Base-by-base conservation (phyloP, 108 stramenopile genomes). In the Nitzschia inconspicua region DNA sequence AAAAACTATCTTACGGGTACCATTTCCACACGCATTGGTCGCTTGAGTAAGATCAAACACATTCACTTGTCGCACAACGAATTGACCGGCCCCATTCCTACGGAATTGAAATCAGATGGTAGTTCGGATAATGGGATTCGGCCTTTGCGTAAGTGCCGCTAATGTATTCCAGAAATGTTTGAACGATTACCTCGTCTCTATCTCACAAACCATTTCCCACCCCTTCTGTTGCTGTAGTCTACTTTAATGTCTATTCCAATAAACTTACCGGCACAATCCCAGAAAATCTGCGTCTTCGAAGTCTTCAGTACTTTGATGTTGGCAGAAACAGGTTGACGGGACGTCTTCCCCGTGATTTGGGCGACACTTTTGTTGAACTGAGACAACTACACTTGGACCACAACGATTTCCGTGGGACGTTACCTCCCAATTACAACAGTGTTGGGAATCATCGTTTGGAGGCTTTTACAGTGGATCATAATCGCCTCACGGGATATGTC, bases 391-490 rank as follows among this genome's bases (percentile, higher is more conserved):
- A 73, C 36, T 37, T 79, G 18, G 68, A 78, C 35, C 58, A 76
- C 61, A 83, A 83, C 48, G 27, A 61, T 20, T 73, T 83, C 10
- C 29, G 25, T 16, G 82, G 82, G 6, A 57, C 58, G 1, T 23
- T 83, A 14, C 75, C 78, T 10, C 22, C 23, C 10, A 48, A 20
- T 28, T 79, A 64, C 49, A 53, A 61, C 26, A 54, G 26, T 5
- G 46, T 73, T n/a, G 80, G 80, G 11, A 74, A 75, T 50, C 70
- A 70, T 13, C 65, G 76, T 18, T 32, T 82, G 23, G 44, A 52
- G 16, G 40, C 60, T 26, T 26, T 75, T 4, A 34, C 14, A 40
- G 10, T 77, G 20, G 60, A 74, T 18, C 53, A 82, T 53, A 82
- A 82, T 47, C 47, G 63, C 27, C 49, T 82, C 20, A 67, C 56